These are phyloP conservation scores for Fusarium graminum DNA, from an alignment of 2,329 filamentous ascomycete genomes.

Conservation along the genomic window DNA sequence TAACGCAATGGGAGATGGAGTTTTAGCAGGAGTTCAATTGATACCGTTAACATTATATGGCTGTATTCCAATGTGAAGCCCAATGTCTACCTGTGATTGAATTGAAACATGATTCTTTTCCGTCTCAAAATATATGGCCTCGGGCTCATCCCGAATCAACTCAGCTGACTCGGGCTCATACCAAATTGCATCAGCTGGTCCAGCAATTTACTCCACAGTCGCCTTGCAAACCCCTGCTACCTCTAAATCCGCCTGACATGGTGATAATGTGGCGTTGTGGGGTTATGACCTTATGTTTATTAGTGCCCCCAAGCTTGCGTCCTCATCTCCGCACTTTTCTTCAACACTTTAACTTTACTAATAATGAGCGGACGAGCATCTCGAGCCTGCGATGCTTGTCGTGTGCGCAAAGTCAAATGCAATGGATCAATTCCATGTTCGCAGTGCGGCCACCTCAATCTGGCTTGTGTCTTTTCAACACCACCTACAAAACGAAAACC, in stretches of 20 bases:
- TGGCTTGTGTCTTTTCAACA: slow-evolving; percentile 53
- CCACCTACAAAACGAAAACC: slow-evolving; percentile 53
- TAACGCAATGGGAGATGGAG: background rate
- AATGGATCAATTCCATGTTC: slow-evolving; percentile 52
- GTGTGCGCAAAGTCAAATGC: slow-evolving; percentile 56
- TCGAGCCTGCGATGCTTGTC: slow-evolving; percentile 56
- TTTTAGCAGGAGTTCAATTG: background rate
- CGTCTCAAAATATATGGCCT: too few species aligned
- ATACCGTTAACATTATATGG: background rate
- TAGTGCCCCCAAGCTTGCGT: slow-evolving; percentile 12
- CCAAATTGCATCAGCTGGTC: too few species aligned
- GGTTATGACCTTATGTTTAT: background rate
- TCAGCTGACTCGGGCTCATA: too few species aligned
- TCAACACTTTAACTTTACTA: background rate
- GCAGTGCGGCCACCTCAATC: slow-evolving; percentile 54
- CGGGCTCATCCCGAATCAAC: too few species aligned
- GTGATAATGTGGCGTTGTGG: slow-evolving; percentile 12
- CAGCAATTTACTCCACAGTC: too few species aligned
- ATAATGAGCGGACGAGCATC: slow-evolving; percentile 34
- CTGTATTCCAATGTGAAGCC: too few species aligned
- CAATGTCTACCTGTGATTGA: too few species aligned
- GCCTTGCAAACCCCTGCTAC: too few species aligned
- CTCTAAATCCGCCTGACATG: too few species aligned
- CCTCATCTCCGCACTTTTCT: slow-evolving; percentile 3
- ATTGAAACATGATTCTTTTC: too few species aligned